Evolutionary conservation across 352 stramenopile species (phyloP).

Genomic region (Phytophthora pistaciae): DNA sequence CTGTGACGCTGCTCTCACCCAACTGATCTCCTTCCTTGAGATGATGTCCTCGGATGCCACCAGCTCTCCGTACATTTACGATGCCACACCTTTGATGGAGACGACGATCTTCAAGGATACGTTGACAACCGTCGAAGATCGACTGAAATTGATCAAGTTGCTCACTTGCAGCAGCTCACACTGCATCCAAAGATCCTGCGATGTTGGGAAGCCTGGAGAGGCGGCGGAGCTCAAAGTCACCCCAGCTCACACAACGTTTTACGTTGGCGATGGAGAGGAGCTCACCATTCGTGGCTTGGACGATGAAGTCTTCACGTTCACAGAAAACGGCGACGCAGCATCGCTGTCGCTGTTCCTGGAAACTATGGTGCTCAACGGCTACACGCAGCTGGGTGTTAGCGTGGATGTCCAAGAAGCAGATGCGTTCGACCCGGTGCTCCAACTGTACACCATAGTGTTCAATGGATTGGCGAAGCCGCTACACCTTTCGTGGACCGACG

Average conservation of each 20-base stretch:
- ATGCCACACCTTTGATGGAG: background rate
- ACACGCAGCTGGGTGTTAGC: background rate
- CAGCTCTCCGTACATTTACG: background rate
- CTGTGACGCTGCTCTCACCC: background rate
- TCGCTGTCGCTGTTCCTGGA: background rate
- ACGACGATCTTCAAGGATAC: background rate
- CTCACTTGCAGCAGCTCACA: background rate
- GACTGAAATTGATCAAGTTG: background rate
- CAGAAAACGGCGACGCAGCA: background rate
- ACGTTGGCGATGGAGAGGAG: background rate
- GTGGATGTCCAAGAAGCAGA: background rate
- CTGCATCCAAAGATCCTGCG: background rate
- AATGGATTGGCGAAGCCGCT: background rate
- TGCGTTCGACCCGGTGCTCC: background rate
- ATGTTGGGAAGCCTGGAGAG: background rate
- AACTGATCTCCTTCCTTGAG: background rate
- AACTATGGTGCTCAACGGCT: background rate
- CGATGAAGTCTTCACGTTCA: background rate
- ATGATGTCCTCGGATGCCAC: background rate
- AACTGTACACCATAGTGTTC: background rate
- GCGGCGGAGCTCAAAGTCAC: background rate
- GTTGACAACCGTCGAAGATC: background rate
- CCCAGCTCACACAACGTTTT: background rate
- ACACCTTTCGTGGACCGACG: background rate
- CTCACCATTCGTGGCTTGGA: background rate